A percentile compares a stretch with the other conserved stretches of the same genome.
Evolutionary conservation across 192 early-diverging fungal genomes (phyloP).

Genomic region (Phycomyces nitens): DNA sequence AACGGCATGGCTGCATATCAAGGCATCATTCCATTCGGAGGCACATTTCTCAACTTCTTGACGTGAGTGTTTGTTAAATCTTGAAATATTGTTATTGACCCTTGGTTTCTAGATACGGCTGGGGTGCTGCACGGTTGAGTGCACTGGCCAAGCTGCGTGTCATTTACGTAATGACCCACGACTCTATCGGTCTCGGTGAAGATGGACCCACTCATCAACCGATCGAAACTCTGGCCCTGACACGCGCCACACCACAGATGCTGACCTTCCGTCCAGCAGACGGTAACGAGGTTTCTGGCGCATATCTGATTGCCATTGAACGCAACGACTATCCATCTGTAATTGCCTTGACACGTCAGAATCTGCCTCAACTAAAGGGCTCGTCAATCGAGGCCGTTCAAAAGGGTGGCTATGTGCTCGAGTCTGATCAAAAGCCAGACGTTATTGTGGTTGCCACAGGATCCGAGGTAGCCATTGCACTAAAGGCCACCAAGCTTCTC

Average conservation of each 20-base stretch:
- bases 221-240: conserved; percentile 85
- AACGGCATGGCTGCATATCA: conserved; percentile 88
- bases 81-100: background rate
- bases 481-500: conserved; percentile 67
- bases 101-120: conserved; percentile 64
- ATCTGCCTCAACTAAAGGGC: conserved; percentile 84
- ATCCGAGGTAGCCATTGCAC: conserved; percentile 83
- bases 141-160: conserved; percentile 85
- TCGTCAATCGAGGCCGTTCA: conserved; percentile 74
- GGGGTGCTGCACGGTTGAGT: conserved; percentile 80
- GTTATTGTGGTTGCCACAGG: conserved; percentile 82
- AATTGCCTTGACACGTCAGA: conserved; percentile 86
- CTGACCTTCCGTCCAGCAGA: conserved; percentile 87
- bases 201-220: conserved; percentile 99
- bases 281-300: conserved; percentile 88
- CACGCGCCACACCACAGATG: conserved; percentile 87
- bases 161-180: conserved; percentile 96
- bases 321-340: conserved; percentile 67
- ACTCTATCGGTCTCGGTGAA: conserved; percentile 96
- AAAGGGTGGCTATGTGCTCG: conserved; percentile 85
- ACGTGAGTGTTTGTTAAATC: conserved; percentile 24
- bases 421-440: conserved; percentile 45
- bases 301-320: conserved; percentile 81
- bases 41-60: conserved; percentile 91
- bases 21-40: conserved; percentile 80